Evolutionary conservation across 495 filamentous ascomycete species (phyloP), one percentile per base, ranked within the genome.

Genomic region (Xylaria venustula): DNA sequence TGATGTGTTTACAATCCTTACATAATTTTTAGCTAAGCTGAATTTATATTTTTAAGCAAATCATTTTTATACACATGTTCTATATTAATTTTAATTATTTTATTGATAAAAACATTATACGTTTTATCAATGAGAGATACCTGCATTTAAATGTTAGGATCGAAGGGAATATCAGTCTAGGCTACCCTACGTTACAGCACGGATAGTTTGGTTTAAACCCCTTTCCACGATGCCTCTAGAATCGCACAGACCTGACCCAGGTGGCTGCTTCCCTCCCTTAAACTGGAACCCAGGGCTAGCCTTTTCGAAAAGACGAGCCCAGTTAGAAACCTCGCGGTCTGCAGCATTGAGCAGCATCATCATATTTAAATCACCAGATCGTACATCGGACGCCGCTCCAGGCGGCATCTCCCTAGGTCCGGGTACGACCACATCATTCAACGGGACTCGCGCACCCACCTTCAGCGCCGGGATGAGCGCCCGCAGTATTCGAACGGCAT

Each of bases 271-370:
- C 22, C 37, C 52, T 14, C 41, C 71, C 64, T 75, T 72, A 65
- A 80, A 73, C 44, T 67, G 63, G 44, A 75, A 80, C 22, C 76
- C 64, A 2, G 67, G 60, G 44, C 73, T 72, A 20, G 73, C 81
- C 11, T 65, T 63, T 44, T 65, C 55, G 62, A 85, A 85, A 34
- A 84, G 37, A n/a, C 60, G 70, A 32, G 66, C 57, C 53, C 78
- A 84, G 60, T 83, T 80, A 8, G 55, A 64, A 52, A 74, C 74
- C 25, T 72, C 74, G 2, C 81, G 71, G 75, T 84, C 81, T 66
- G 75, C 76, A 8, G 80, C 73, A 63, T 84, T 84, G 30, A 81
- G 67, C 22, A 83, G 61, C 5, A 72, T 65, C 37, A 81, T 64
- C 81, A 84, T 84, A 34, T 79, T 76, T 30, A 83, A 62, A 59